Percentiles rank a stretch among this genome's conserved stretches.
Conservation (phyloP, 306 rosid genomes). For the Trifolium repens region DNA sequence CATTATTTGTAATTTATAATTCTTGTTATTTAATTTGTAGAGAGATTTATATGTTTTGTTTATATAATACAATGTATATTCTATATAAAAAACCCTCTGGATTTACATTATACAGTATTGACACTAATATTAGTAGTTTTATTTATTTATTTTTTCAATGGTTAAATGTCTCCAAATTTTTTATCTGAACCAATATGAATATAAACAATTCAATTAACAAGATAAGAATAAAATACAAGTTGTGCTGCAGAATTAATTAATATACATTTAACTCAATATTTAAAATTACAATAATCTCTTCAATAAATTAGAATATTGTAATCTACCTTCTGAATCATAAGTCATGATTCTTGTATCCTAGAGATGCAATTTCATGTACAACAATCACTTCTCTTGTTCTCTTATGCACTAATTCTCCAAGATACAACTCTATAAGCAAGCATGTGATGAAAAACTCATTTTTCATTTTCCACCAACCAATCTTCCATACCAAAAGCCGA, state of each 20-base stretch:
- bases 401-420: constrained; percentile 18
- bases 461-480: not conserved
- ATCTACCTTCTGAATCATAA: constrained; percentile 15
- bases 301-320: constrained; percentile 7
- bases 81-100: not conserved
- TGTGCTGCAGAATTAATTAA: not conserved
- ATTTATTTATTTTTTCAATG: not conserved
- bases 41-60: not conserved
- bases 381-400: not conserved
- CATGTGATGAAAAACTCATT: constrained; percentile 3
- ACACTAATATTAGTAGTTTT: not conserved
- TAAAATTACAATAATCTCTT: not conserved
- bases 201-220: not conserved
- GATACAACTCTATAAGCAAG: constrained; percentile 6
- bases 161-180: not conserved
- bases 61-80: constrained; percentile 2
- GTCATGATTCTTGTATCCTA: constrained; percentile 14
- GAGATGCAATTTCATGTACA: constrained; percentile 20
- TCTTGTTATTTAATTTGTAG: not conserved
- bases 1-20: not conserved
- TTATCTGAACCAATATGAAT: not conserved
- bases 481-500: not conserved
- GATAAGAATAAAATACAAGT: constrained; percentile 6
- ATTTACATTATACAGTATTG: not conserved
- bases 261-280: constrained; percentile 11